Evolutionary conservation across 1,284 basidiomycete species (phyloP).

Genomic region (Boletus mariae): DNA sequence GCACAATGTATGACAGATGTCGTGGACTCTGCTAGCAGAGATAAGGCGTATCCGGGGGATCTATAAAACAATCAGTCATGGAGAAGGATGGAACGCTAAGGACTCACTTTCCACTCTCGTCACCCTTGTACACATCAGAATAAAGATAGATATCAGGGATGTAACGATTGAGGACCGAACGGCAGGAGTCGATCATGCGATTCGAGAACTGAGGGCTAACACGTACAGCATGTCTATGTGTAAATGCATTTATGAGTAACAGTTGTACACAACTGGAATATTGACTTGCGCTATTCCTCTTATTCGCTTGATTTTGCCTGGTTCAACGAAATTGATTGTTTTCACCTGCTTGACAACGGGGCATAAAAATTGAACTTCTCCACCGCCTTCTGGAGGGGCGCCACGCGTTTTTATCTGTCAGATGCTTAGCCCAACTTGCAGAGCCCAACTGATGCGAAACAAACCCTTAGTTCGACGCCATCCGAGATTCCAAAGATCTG

Average conservation of each 20-base stretch:
- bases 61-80: constrained; percentile 37
- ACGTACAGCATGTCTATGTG: constrained; percentile 80
- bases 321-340: constrained; percentile 87
- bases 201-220: constrained; percentile 98
- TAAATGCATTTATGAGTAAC: constrained; percentile 7
- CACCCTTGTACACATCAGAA: constrained; percentile 97
- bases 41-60: constrained; percentile 94
- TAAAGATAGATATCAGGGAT: constrained; percentile 99
- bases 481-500: constrained; percentile 87
- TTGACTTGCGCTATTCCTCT: constrained; percentile 87
- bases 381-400: constrained; percentile 87
- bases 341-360: constrained; percentile 88
- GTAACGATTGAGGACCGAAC: constrained; percentile 90
- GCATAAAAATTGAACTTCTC: constrained; percentile 91
- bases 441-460: constrained; percentile 14
- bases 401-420: constrained; percentile 88
- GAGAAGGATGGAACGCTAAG: not conserved
- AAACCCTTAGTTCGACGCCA: constrained; percentile 78
- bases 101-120: constrained; percentile 90
- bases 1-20: constrained; percentile 87
- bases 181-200: constrained; percentile 92
- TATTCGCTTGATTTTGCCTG: constrained; percentile 91
- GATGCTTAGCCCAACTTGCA: constrained; percentile 3
- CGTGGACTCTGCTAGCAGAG: constrained; percentile 87
- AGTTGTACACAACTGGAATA: not conserved